These are phyloP conservation scores for Ogataea siamensis DNA, from an alignment of 805 yeast genomes.

Conservation along the genomic window DNA sequence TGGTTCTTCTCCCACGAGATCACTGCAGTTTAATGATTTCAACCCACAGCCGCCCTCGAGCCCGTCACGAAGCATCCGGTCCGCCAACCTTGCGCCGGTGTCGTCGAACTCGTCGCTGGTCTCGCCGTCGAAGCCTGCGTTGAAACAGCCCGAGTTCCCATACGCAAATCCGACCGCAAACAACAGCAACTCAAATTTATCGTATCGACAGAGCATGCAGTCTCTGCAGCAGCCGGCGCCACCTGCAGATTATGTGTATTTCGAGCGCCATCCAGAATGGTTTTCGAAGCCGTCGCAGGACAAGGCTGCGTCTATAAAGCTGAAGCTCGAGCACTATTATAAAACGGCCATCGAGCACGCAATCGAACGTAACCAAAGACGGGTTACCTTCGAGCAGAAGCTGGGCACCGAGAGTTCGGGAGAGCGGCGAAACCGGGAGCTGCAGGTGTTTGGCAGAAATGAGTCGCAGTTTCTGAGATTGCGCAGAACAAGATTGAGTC, in stretches of 20 bases:
- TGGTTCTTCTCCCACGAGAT: slow-evolving; percentile 30
- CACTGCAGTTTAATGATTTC: slow-evolving; percentile 18
- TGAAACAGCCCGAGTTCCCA: slow-evolving; percentile 21
- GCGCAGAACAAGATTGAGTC: slow-evolving; percentile 75
- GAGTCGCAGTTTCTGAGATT: slow-evolving; percentile 84
- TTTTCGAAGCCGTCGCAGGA: slow-evolving; percentile 76
- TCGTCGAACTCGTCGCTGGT: slow-evolving; percentile 30
- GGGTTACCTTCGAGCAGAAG: slow-evolving; percentile 78
- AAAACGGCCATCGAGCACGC: slow-evolving; percentile 87
- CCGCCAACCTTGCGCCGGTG: slow-evolving; percentile 31
- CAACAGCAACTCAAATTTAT: slow-evolving; percentile 31
- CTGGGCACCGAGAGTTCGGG: slow-evolving; percentile 71
- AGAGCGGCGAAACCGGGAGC: slow-evolving; percentile 80
- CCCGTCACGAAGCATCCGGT: slow-evolving; percentile 35
- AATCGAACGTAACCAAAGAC: slow-evolving; percentile 90
- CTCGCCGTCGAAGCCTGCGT: slow-evolving; percentile 27
- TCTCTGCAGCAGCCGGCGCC: slow-evolving; percentile 18
- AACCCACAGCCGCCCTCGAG: slow-evolving; percentile 34
- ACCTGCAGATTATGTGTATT: slow-evolving; percentile 54
- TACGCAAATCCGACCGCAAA: slow-evolving; percentile 26
- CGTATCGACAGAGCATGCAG: slow-evolving; percentile 17
- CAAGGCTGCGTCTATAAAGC: slow-evolving; percentile 77
- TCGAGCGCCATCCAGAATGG: slow-evolving; percentile 80
- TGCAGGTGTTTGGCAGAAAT: slow-evolving; percentile 79
- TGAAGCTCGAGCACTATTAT: slow-evolving; percentile 80